Conservation (phyloP, 2,329 filamentous ascomycete species). For the Davidsoniella virescens region DNA sequence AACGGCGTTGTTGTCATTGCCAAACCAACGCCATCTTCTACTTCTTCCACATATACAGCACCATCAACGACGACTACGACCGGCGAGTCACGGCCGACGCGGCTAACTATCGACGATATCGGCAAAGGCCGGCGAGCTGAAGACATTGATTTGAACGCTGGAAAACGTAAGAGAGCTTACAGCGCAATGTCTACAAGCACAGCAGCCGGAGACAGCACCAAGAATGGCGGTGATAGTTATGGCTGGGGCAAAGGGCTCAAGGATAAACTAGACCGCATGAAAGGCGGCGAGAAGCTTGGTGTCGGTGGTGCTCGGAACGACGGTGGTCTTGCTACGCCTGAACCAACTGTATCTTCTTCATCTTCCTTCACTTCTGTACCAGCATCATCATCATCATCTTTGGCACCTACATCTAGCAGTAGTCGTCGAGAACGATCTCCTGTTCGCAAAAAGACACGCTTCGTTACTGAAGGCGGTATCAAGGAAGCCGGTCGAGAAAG, state of each 20-base stretch:
- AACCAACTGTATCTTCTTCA: constrained; percentile 17
- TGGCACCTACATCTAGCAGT: neutral
- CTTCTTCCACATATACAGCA: neutral
- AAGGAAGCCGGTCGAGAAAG: constrained; percentile 62
- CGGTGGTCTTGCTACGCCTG: constrained; percentile 13
- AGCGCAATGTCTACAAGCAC: constrained; percentile 26
- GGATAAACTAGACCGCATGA: constrained; percentile 44
- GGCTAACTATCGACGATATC: constrained; percentile 26
- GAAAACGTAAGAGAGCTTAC: constrained; percentile 44
- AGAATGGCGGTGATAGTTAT: constrained; percentile 18
- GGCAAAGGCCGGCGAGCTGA: constrained; percentile 23
- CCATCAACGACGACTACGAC: neutral
- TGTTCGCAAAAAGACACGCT: constrained; percentile 59
- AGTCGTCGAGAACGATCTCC: constrained; percentile 23
- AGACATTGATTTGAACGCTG: constrained; percentile 38
- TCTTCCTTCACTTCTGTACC: too few species aligned
- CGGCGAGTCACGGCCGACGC: neutral
- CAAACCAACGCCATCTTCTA: neutral
- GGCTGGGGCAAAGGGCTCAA: constrained; percentile 42
- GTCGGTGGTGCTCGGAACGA: constrained; percentile 15
- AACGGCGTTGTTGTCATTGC: neutral
- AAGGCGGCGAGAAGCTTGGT: constrained; percentile 37
- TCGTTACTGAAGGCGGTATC: constrained; percentile 63
- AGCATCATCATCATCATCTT: neutral
- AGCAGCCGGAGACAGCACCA: constrained; percentile 15